Base-by-base conservation (phyloP, 768 basidiomycete species). In the Tephrocybe sp. region DNA sequence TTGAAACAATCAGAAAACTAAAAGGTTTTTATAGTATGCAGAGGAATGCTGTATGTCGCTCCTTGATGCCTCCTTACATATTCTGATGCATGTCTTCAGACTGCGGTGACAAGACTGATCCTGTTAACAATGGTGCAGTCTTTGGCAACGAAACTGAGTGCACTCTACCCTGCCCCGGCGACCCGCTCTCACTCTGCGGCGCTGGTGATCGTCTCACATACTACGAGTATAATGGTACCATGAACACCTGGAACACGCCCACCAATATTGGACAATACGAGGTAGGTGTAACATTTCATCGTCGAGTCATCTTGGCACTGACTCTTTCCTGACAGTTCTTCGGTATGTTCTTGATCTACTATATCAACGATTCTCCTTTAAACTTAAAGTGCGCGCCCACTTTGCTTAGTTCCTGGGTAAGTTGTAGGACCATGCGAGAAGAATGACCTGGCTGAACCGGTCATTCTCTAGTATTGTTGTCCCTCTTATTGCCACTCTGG, bases 401-500 rank as follows among this genome's bases (percentile, higher is more conserved):
- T 36, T 49, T 42, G 15, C 35, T 24, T 51, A 78, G 78, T 78
- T 46, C 74, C 74, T 63, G 75, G 78, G 77, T 79, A 63, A 48
- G 73, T 67, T n/a, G n/a, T n/a, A n/a, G n/a, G n/a, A n/a, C n/a
- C n/a, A n/a, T n/a, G n/a, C n/a, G n/a, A n/a, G n/a, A n/a, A n/a
- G n/a, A n/a, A n/a, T n/a, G n/a, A 37, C 39, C 18, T 13, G 22
- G 8, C 15, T 21, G 21, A 43, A 40, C 47, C 48, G 45, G 25
- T 49, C 52, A 18, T 35, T 21, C 38, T 19, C 39, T 24, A 88
- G 88, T 2, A 73, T 89, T 26, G 74, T 88, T 44, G 82, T 89
- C 11, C 87, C 88, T 3, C 70, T 90, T 49, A 79, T 89, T 30
- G 82, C 86, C 3, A 90, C 89, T 0, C 69, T 92, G 26, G 87